phyloP scores from a whole-genome alignment of 1,284 basidiomycete genomes.

The Cryptococcus amylolentus region DNA sequence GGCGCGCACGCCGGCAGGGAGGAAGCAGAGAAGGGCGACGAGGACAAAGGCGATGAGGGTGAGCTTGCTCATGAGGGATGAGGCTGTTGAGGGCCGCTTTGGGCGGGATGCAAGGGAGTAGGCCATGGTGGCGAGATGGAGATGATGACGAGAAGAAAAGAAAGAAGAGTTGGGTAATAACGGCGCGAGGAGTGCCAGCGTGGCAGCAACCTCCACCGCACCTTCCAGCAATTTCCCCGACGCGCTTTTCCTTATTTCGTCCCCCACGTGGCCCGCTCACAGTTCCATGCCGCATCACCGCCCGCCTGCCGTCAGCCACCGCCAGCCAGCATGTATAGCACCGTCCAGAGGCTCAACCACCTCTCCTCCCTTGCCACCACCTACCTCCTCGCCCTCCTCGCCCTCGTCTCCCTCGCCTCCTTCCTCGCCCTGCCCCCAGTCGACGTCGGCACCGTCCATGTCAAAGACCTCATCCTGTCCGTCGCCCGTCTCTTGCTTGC shows the following conservation, averaged over 20 bases:
- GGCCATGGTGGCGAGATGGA: slow-evolving; percentile 24
- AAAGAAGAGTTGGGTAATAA: not conserved
- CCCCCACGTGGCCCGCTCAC: slow-evolving; percentile 3
- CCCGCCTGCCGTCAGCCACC: not conserved
- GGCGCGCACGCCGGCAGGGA: slow-evolving; percentile 41
- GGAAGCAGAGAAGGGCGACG: slow-evolving; percentile 48
- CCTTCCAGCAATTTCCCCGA: slow-evolving; percentile 7
- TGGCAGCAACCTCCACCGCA: slow-evolving; percentile 9
- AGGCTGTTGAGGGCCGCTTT: slow-evolving; percentile 21
- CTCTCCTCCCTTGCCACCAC: slow-evolving; percentile 48
- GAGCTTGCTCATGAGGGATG: slow-evolving; percentile 40
- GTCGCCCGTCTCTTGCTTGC: slow-evolving; percentile 9
- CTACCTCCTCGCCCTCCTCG: slow-evolving; percentile 47
- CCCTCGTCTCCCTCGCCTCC: slow-evolving; percentile 42
- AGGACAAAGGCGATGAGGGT: slow-evolving; percentile 46
- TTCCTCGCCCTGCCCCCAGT: slow-evolving; percentile 38
- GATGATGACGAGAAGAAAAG: slow-evolving; percentile 10
- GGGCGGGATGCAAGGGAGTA: slow-evolving; percentile 25
- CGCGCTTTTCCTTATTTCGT: slow-evolving; percentile 22
- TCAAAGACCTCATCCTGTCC: slow-evolving; percentile 47
- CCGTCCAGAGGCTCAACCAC: slow-evolving; percentile 47
- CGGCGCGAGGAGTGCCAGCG: slow-evolving; percentile 5
- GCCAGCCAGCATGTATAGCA: slow-evolving; percentile 41
- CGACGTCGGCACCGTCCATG: slow-evolving; percentile 31
- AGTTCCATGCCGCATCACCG: no score